Conservation (phyloP, 805 yeast genomes). For the Starmerella gropengiesseri region DNA sequence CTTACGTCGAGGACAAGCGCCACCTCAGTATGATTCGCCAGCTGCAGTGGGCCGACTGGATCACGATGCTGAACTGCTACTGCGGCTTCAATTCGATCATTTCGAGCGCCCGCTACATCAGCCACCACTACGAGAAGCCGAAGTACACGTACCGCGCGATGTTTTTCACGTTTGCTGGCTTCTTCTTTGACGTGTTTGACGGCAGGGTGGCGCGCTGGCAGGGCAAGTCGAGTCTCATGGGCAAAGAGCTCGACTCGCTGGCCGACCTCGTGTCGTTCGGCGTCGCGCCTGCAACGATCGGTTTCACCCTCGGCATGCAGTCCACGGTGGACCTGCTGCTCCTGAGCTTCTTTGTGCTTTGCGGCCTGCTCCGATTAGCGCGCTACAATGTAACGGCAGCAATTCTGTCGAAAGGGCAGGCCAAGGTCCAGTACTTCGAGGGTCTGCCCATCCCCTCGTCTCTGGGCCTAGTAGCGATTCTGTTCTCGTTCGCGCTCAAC, state of each 20-base stretch:
- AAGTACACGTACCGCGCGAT: constrained; percentile 73
- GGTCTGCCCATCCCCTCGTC: constrained; percentile 95
- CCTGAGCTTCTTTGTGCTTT: constrained; percentile 73
- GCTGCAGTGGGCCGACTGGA: constrained; percentile 90
- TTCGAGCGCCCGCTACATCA: constrained; percentile 70
- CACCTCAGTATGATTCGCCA: constrained; percentile 67
- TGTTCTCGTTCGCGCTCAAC: constrained; percentile 57
- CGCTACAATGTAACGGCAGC: constrained; percentile 91
- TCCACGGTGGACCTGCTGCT: constrained; percentile 69
- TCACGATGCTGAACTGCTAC: constrained; percentile 87
- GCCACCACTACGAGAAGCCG: constrained; percentile 49
- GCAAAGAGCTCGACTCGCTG: constrained; percentile 92
- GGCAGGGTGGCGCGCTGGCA: constrained; percentile 94
- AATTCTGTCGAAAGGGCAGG: constrained; percentile 88
- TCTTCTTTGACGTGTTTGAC: constrained; percentile 91
- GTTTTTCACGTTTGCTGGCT: constrained; percentile 77
- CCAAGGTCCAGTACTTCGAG: constrained; percentile 68
- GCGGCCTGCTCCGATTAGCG: constrained; percentile 90
- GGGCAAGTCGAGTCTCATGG: constrained; percentile 84
- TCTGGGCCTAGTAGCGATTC: constrained; percentile 55
- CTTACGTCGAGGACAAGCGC: constrained; percentile 69
- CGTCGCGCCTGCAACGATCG: constrained; percentile 89
- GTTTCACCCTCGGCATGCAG: constrained; percentile 82
- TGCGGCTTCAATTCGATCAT: constrained; percentile 86
- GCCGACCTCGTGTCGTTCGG: constrained; percentile 94